Percentiles rank a stretch among this genome's conserved stretches.
Conservation (phyloP, 768 basidiomycete genomes). For the Lactarius evosmus region DNA sequence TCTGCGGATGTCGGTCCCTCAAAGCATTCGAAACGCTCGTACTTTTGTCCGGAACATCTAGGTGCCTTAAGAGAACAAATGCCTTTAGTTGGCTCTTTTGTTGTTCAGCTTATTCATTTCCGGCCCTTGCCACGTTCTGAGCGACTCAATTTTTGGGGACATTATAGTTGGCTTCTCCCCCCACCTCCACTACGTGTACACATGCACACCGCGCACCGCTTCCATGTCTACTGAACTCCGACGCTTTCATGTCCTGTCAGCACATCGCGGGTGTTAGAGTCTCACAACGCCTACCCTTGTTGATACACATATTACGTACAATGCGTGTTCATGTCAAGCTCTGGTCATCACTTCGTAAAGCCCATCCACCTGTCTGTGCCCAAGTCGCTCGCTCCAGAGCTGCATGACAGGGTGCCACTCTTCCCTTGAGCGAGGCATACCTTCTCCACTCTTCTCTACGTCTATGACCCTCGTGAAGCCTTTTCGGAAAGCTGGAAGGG, state of each 20-base stretch:
- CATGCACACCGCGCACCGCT: not conserved
- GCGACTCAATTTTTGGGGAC: not conserved
- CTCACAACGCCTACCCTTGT: not conserved
- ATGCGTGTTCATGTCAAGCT: slow-evolving; percentile 5
- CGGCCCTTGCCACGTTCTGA: not conserved
- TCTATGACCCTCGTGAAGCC: slow-evolving; percentile 54
- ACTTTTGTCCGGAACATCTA: too few species aligned
- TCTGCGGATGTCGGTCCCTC: not conserved
- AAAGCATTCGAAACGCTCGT: not conserved
- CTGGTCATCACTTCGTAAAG: slow-evolving; percentile 65
- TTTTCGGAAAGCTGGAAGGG: slow-evolving; percentile 53
- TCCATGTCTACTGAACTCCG: not conserved
- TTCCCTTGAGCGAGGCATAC: slow-evolving; percentile 72
- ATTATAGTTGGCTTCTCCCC: not conserved
- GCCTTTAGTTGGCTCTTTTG: not conserved
- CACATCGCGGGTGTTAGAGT: not conserved
- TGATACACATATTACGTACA: not conserved
- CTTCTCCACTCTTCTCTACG: slow-evolving; percentile 45
- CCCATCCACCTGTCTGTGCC: slow-evolving; percentile 52
- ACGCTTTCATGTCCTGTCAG: not conserved
- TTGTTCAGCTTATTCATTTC: not conserved
- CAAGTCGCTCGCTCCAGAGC: slow-evolving; percentile 76
- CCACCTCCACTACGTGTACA: not conserved
- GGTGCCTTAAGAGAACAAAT: not conserved
- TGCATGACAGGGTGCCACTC: slow-evolving; percentile 86